phyloP scores from a whole-genome alignment of 208 protist genomes.

The Leishmania amazonensis region DNA sequence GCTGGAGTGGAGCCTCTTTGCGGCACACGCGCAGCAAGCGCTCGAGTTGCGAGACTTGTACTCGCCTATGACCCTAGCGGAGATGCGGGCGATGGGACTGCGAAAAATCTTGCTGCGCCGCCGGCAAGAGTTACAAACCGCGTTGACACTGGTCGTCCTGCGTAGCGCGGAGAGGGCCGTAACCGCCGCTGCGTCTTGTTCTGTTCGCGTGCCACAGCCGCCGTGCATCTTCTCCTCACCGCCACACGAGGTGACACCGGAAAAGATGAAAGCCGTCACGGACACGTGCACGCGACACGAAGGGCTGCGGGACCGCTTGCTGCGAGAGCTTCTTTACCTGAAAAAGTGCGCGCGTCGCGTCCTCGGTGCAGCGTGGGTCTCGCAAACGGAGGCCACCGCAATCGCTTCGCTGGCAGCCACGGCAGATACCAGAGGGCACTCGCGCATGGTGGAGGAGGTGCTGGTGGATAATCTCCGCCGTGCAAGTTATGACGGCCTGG shows the following conservation, averaged over 20 bases:
- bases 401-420: not conserved
- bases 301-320: conserved; percentile 31
- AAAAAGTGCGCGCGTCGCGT: conserved; percentile 35
- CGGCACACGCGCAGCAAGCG: conserved; percentile 28
- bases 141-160: conserved; percentile 13
- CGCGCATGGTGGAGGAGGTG: not conserved
- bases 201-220: not conserved
- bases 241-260: conserved; percentile 13
- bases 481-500: conserved; percentile 16
- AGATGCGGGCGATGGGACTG: conserved; percentile 29
- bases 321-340: conserved; percentile 48
- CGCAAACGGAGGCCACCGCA: conserved; percentile 10
- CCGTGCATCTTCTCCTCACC: conserved; percentile 1
- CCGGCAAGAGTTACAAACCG: conserved; percentile 29
- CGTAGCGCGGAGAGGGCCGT: conserved; percentile 6
- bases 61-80: conserved; percentile 22
- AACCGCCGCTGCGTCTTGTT: not conserved
- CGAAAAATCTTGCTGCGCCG: conserved; percentile 32
- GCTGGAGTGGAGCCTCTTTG: conserved; percentile 34
- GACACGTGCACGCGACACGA: conserved; percentile 27
- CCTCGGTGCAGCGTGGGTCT: conserved; percentile 27
- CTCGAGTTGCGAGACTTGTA: conserved; percentile 27
- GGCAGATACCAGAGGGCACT: not conserved
- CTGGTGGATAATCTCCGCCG: conserved; percentile 19
- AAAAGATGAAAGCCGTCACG: conserved; percentile 8